Conservation (phyloP, 1,284 basidiomycete genomes). For the Rhodotorula mucilaginosa region DNA sequence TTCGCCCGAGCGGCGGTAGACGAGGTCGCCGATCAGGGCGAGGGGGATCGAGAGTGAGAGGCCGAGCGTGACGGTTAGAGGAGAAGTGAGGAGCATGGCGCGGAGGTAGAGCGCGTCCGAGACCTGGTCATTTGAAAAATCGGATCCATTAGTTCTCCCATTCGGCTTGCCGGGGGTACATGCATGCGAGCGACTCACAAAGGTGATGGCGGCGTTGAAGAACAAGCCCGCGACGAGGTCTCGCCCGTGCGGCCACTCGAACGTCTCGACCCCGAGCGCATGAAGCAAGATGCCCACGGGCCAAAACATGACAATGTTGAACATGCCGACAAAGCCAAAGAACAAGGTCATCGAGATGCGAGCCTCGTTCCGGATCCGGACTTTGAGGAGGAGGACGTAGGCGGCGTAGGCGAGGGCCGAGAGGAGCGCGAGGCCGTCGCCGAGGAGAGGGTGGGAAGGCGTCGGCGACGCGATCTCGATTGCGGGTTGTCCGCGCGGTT, state of each 20-base stretch:
- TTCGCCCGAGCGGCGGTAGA: constrained; percentile 57
- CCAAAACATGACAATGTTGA: constrained; percentile 78
- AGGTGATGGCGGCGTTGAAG: constrained; percentile 59
- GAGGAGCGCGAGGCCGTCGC: constrained; percentile 74
- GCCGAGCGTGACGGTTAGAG: constrained; percentile 79
- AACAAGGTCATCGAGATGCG: constrained; percentile 78
- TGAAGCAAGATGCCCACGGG: constrained; percentile 81
- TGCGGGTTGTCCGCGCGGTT: constrained; percentile 53
- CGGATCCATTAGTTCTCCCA: no score
- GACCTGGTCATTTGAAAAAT: not conserved
- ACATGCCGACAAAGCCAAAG: constrained; percentile 63
- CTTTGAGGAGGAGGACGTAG: constrained; percentile 88
- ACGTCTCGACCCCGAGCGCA: constrained; percentile 66
- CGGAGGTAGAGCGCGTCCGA: constrained; percentile 43
- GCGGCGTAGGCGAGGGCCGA: constrained; percentile 84
- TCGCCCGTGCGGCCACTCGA: constrained; percentile 67
- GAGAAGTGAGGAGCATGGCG: constrained; percentile 97
- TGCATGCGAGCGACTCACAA: constrained; percentile 38
- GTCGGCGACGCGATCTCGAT: constrained; percentile 56
- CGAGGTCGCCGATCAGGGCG: constrained; percentile 73
- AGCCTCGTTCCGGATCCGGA: constrained; percentile 74
- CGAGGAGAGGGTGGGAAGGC: constrained; percentile 57
- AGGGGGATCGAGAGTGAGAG: constrained; percentile 92
- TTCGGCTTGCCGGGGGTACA: constrained; percentile 42
- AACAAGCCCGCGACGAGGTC: constrained; percentile 65